phyloP scores from a whole-genome alignment of 83 land plant genomes.

The Picea mariana region DNA sequence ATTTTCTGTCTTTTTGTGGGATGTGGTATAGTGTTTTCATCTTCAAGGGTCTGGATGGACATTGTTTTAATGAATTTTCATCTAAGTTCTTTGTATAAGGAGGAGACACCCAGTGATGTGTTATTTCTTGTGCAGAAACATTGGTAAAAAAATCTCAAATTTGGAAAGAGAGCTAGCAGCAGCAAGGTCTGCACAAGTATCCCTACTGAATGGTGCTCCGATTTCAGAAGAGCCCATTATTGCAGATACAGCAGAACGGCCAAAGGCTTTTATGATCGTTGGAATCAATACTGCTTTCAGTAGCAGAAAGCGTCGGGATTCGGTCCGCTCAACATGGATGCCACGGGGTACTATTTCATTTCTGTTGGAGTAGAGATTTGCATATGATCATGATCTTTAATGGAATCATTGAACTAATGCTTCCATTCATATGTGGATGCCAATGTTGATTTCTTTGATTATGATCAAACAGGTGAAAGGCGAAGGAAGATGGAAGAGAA shows the following conservation, averaged over 20 bases:
- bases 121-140: conserved; percentile 28
- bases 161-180: conserved; percentile 57
- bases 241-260: conserved; percentile 11
- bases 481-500: conserved; percentile 65
- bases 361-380: neutral
- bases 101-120: neutral
- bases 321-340: conserved; percentile 78
- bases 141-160: conserved; percentile 54
- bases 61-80: neutral
- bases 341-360: conserved; percentile 47
- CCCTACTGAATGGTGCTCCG: conserved; percentile 44
- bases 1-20: neutral
- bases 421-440: conserved; percentile 8
- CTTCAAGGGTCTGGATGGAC: neutral
- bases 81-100: neutral
- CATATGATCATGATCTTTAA: neutral
- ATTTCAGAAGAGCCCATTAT: conserved; percentile 25
- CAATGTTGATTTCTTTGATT: conserved; percentile 12
- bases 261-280: conserved; percentile 63
- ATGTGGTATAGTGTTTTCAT: neutral
- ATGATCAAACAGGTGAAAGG: conserved; percentile 44
- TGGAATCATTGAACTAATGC: neutral
- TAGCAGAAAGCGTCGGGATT: conserved; percentile 70
- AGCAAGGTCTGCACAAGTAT: conserved; percentile 52
- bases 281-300: conserved; percentile 86